Conservation (phyloP, 2,329 filamentous ascomycete genomes). For the Colletotrichum lini region DNA sequence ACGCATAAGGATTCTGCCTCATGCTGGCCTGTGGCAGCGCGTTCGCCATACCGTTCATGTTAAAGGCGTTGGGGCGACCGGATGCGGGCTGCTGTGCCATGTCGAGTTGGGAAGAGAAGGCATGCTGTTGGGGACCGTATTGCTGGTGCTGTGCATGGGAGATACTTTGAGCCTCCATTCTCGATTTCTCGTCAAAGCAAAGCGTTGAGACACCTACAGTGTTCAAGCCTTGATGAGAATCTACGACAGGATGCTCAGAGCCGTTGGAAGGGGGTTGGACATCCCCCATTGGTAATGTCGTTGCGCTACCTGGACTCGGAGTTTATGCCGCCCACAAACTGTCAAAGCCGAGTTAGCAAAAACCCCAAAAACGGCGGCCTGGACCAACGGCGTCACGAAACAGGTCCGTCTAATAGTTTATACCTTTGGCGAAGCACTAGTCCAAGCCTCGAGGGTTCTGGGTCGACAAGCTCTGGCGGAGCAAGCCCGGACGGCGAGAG, state of each 20-base stretch:
- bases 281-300: conserved; percentile 53
- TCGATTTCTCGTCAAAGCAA: conserved; percentile 20
- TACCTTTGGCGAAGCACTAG: conserved; percentile 39
- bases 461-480: conserved; percentile 18
- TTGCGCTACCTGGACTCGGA: conserved; percentile 16
- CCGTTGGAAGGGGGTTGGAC: conserved; percentile 45
- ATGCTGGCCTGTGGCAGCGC: conserved; percentile 60
- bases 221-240: conserved; percentile 40
- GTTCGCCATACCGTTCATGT: conserved; percentile 62
- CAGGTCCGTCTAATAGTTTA: conserved; percentile 30
- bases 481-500: conserved; percentile 22
- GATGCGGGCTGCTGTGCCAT: conserved; percentile 51
- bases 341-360: conserved; percentile 25
- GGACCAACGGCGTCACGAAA: conserved; percentile 26
- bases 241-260: conserved; percentile 42
- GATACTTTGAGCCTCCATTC: conserved; percentile 40
- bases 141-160: conserved; percentile 46
- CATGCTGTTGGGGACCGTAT: conserved; percentile 53
- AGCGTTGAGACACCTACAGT: conserved; percentile 31
- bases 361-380: conserved; percentile 4
- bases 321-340: conserved; percentile 40
- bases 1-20: conserved; percentile 55
- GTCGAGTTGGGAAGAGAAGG: conserved; percentile 60
- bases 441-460: conserved; percentile 24
- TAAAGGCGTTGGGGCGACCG: conserved; percentile 57